These are phyloP conservation scores for Talaromyces adpressus DNA, from an alignment of 495 filamentous ascomycete genomes.

Conservation along the genomic window DNA sequence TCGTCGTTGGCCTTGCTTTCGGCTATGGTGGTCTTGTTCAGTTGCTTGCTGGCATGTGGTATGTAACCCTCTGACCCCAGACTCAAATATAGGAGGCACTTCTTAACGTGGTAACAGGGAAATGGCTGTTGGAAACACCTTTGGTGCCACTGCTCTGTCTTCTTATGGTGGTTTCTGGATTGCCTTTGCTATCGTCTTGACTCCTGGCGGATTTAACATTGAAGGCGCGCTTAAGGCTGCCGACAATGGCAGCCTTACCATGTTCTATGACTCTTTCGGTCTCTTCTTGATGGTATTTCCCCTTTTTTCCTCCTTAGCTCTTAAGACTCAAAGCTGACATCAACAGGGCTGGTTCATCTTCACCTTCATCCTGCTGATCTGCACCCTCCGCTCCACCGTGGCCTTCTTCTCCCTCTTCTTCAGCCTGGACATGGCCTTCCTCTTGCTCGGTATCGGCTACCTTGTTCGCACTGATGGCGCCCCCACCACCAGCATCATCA, in stretches of 20 bases:
- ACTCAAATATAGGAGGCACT: no score
- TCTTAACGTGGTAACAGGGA: slow-evolving; percentile 53
- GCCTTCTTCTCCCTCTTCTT: slow-evolving; percentile 97
- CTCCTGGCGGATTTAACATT: slow-evolving; percentile 68
- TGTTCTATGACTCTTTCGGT: slow-evolving; percentile 65
- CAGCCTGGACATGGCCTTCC: slow-evolving; percentile 84
- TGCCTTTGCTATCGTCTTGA: slow-evolving; percentile 80
- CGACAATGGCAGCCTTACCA: slow-evolving; percentile 11
- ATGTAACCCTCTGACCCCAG: slow-evolving; percentile 35
- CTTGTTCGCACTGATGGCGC: slow-evolving; percentile 41
- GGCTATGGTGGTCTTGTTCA: slow-evolving; percentile 88
- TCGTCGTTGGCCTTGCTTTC: slow-evolving; percentile 64
- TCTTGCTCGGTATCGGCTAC: slow-evolving; percentile 75
- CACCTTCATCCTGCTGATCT: slow-evolving; percentile 79
- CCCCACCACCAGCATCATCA: slow-evolving; percentile 49
- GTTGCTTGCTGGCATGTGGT: slow-evolving; percentile 96
- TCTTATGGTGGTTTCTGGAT: slow-evolving; percentile 99
- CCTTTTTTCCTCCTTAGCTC: not conserved
- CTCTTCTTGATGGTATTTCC: slow-evolving; percentile 71
- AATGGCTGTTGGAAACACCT: slow-evolving; percentile 97
- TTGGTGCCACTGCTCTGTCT: slow-evolving; percentile 92
- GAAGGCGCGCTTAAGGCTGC: slow-evolving; percentile 14
- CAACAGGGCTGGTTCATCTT: slow-evolving; percentile 94
- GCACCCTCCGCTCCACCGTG: slow-evolving; percentile 87
- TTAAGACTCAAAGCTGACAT: slow-evolving; percentile 11